Base-by-base conservation (phyloP, 768 basidiomycete genomes). In the Mycena leptocephala region DNA sequence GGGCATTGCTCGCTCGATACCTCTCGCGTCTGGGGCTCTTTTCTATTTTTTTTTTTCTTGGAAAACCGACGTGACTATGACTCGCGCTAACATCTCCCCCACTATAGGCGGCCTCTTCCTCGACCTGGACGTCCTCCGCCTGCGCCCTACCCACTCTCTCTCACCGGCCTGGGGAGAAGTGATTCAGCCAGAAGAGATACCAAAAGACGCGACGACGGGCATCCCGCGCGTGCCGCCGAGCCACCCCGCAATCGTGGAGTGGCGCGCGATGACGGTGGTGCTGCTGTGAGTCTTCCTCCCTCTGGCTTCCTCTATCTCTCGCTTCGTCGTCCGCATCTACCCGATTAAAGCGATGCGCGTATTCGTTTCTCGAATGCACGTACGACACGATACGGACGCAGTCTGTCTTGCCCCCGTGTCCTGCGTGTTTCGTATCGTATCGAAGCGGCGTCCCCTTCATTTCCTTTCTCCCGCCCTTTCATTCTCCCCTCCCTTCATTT, bases 221-320 rank as follows among this genome's bases (percentile, higher is more conserved):
- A 88, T 96, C 65, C 93, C 96, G 4, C 90, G 89, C 48, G 88
- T 95, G 28, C 85, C 89, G 18, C 90, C 96, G 1, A 94, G 94
- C 0, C 97, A 97, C 81, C 95, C 96, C 0, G 96, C 96, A 8
- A 93, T 99, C 71, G 93, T 99, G 43, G 98, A 99, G 85, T 98
- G 97, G 97, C 89, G 98, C 70, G 97, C 97, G 0, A 91, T 99
- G 90, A 99, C 98, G 0, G 96, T 99, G 43, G 95, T 98, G 70
- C 92, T 94, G 82, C 88, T 99, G 96, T 97, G 79, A 79, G 94
- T 88, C 10, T 58, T 32, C 18, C 30, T 74, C 56, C 58, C 66
- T 20, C 22, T 37, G 9, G 5, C 32, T 1, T 26, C 20, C 30
- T 39, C n/a, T 37, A 22, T 18, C 51, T 39, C n/a, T 35, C 9